Percentiles rank a stretch among this genome's conserved stretches.
Evolutionary conservation across 192 early-diverging fungal species (phyloP).

Genomic region (Helicostylum pulchrum): DNA sequence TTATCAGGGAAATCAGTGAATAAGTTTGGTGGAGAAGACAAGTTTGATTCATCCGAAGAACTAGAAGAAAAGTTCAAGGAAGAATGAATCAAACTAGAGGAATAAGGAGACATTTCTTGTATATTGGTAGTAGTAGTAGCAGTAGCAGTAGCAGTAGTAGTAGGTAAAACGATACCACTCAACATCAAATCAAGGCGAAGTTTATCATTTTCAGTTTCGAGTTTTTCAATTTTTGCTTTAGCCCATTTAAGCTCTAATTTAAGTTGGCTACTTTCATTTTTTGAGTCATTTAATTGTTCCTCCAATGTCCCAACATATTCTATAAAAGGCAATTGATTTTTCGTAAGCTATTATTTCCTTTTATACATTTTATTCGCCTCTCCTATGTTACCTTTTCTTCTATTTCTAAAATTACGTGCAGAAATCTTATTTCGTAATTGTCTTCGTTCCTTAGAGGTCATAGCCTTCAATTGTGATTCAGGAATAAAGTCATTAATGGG

Average conservation of each 20-base stretch:
- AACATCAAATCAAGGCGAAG: conserved; percentile 23
- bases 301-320: conserved; percentile 33
- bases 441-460: conserved; percentile 62
- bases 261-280: conserved; percentile 27
- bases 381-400: conserved; percentile 55
- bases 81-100: neutral
- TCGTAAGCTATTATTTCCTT: conserved; percentile 15
- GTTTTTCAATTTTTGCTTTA: conserved; percentile 14
- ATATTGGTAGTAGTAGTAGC: neutral
- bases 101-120: neutral
- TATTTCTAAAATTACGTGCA: conserved; percentile 68
- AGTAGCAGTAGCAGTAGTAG: neutral
- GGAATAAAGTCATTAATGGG: conserved; percentile 9
- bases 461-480: conserved; percentile 51
- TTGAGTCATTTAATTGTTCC: conserved; percentile 18
- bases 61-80: neutral
- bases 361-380: neutral
- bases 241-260: conserved; percentile 26
- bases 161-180: neutral
- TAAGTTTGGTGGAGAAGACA: conserved; percentile 5
- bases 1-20: conserved; percentile 9
- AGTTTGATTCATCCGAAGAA: conserved; percentile 4
- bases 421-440: conserved; percentile 76
- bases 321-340: conserved; percentile 19
- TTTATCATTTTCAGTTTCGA: conserved; percentile 30